phyloP scores from a whole-genome alignment of 768 basidiomycete genomes.

The Rhodotorula toruloides region DNA sequence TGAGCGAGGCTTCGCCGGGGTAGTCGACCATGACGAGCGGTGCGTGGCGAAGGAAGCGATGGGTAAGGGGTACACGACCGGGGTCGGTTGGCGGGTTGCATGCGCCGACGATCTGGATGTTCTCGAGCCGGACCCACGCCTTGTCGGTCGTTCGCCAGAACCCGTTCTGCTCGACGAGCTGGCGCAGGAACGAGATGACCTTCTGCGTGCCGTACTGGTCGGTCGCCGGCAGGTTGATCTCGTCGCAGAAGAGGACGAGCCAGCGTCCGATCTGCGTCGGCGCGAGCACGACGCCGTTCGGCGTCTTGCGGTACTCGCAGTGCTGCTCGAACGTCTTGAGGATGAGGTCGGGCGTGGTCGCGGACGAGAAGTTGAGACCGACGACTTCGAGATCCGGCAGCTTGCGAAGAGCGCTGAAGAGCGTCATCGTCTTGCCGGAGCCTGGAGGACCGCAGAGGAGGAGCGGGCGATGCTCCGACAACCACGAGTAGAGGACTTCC shows the following conservation, averaged over 20 bases:
- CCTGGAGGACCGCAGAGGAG: conserved; percentile 99
- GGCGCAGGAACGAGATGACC: conserved; percentile 96
- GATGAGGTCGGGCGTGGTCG: conserved; percentile 94
- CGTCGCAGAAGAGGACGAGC: conserved; percentile 99
- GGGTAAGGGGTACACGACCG: conserved; percentile 94
- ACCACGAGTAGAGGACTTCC: conserved; percentile 96
- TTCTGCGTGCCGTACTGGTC: conserved; percentile 99
- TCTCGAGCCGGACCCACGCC: conserved; percentile 94
- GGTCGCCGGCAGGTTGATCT: conserved; percentile 92
- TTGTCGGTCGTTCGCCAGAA: conserved; percentile 92
- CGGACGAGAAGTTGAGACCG: conserved; percentile 97
- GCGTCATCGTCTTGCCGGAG: conserved; percentile 98
- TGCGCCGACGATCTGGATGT: conserved; percentile 99
- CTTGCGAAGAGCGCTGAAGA: conserved; percentile 95
- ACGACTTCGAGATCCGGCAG: conserved; percentile 98
- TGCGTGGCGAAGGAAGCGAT: conserved; percentile 94
- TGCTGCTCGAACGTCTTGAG: conserved; percentile 99
- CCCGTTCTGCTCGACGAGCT: conserved; percentile 88
- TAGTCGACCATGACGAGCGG: conserved; percentile 99
- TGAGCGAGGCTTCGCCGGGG: conserved; percentile 91
- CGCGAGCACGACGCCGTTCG: conserved; percentile 92
- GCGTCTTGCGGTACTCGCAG: conserved; percentile 97
- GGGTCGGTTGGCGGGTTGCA: conserved; percentile 99
- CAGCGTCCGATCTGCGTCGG: conserved; percentile 93
- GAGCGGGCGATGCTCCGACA: conserved; percentile 95